phyloP scores from a whole-genome alignment of 495 filamentous ascomycete species.

The Aspergillus cristatus region DNA sequence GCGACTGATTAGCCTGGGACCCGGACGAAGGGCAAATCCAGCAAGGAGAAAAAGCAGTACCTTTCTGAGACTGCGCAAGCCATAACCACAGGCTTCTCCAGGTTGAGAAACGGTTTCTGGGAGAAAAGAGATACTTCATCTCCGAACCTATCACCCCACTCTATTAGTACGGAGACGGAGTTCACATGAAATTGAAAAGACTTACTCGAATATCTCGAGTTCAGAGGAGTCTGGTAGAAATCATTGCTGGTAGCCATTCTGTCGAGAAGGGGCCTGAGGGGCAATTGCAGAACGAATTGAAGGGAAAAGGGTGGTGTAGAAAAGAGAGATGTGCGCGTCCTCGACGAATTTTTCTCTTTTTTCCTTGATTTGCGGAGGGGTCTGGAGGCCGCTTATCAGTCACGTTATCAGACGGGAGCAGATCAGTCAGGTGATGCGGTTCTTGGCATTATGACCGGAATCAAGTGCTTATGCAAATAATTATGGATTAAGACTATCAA shows the following conservation, averaged over 20 bases:
- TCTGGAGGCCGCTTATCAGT: conserved; percentile 28
- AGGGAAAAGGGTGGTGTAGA: conserved; percentile 6
- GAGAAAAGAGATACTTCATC: conserved; percentile 57
- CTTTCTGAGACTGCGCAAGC: conserved; percentile 75
- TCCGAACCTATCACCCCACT: conserved; percentile 28
- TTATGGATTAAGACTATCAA: background rate
- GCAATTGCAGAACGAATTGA: conserved; percentile 16
- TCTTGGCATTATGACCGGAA: conserved; percentile 20
- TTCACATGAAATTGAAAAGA: conserved; percentile 9
- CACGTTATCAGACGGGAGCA: conserved; percentile 32
- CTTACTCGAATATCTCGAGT: conserved; percentile 63
- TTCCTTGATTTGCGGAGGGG: conserved; percentile 17
- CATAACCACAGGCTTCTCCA: conserved; percentile 79
- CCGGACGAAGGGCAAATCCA: conserved; percentile 8
- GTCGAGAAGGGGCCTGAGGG: conserved; percentile 13
- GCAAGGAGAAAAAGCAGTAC: conserved; percentile 21
- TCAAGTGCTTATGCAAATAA: no score
- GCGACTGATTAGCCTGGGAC: conserved; percentile 19
- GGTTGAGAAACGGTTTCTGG: conserved; percentile 58
- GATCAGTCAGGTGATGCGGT: no score
- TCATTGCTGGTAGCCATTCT: conserved; percentile 54
- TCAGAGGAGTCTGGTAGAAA: conserved; percentile 64
- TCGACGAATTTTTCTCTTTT: conserved; percentile 21
- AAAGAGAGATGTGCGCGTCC: conserved; percentile 15
- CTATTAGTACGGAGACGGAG: conserved; percentile 13